Evolutionary conservation across 352 stramenopile species (phyloP), one percentile per base, ranked within the genome.

Genomic region (Ophiocytium majus): DNA sequence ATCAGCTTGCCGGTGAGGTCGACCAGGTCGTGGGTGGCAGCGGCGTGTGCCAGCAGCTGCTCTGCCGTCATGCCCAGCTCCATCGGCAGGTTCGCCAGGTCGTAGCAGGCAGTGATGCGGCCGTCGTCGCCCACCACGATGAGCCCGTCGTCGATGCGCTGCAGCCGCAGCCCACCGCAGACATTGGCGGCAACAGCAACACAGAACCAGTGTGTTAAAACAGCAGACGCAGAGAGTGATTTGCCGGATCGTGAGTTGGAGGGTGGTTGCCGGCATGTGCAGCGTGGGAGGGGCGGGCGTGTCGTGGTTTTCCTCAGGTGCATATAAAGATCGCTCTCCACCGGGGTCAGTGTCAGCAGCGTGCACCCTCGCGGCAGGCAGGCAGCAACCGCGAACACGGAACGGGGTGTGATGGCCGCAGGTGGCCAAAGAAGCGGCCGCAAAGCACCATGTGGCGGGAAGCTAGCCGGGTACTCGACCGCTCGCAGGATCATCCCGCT

Each of bases 1-100:
- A 98, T 90, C 76, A 98, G 88, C 33, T 82, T 87, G 23, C 86
- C 86, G 14, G 50, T 36, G 63, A 85, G 81, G 50, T 89, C 76
- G 28, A 76, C 63, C 31, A 89, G 9, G 49, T 87, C n/a, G n/a
- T 66, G 50, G 79, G 80, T 23, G 74, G 66, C 34, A 79, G 50
- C n/a, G 84, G 14, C 76, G 63, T n/a, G n/a, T n/a, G n/a, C 78
- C 10, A 86, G 35, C 23, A 82, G 32, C 31, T 28, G 5, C 10
- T 81, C 75, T 49, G 75, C 84, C 49, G 84, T 49, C 74, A 88
- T 49, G 9, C 37, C 66, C 43, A 81, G 64, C 63, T 87, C 80
- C 10, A 43, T 80, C 0, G 79, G 50, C 32, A 82, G 76, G 9
- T 83, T 71, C 9, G 63, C 76, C 57, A 88, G 75, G 78, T 88